phyloP scores from a whole-genome alignment of 2,329 filamentous ascomycete genomes.

The Penicillium sclerotigenum region DNA sequence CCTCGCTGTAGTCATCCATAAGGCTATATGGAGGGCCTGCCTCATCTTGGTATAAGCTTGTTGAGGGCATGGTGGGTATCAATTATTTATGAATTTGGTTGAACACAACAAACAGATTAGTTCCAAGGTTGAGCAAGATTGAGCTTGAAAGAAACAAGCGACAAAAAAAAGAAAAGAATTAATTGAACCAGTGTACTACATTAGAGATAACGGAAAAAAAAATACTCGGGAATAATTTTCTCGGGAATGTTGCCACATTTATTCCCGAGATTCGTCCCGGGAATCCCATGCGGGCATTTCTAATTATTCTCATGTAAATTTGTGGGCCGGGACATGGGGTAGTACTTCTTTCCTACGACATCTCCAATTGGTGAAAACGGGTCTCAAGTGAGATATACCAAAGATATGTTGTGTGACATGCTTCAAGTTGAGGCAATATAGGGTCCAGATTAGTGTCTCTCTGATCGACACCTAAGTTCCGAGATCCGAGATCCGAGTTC shows the following conservation, averaged over 20 bases:
- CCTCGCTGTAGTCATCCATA: slow-evolving; percentile 53
- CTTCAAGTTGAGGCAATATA: not conserved
- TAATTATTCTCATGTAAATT: slow-evolving; percentile 21
- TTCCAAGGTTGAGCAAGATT: not conserved
- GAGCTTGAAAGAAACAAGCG: not conserved
- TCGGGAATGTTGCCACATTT: slow-evolving; percentile 19
- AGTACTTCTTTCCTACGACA: not conserved
- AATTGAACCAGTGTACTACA: slow-evolving; percentile 19
- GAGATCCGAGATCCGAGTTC: too few relatives aligned
- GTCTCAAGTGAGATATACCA: not conserved
- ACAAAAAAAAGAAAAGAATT: slow-evolving; percentile 1
- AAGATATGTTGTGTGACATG: not conserved
- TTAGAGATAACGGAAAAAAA: slow-evolving; percentile 19
- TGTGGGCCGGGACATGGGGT: slow-evolving; percentile 14
- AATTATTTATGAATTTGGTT: not conserved
- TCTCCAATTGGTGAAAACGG: not conserved
- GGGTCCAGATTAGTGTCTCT: not conserved
- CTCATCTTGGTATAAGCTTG: slow-evolving; percentile 27
- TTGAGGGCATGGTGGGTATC: slow-evolving; percentile 21
- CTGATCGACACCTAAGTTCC: not conserved
- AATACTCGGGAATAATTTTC: slow-evolving; percentile 21
- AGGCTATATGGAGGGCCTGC: slow-evolving; percentile 44
- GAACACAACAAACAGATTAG: not conserved
- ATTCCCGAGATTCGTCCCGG: slow-evolving; percentile 24
- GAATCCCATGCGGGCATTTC: slow-evolving; percentile 13